phyloP scores from a whole-genome alignment of 768 basidiomycete species.

The Pulveroboletus sp. region DNA sequence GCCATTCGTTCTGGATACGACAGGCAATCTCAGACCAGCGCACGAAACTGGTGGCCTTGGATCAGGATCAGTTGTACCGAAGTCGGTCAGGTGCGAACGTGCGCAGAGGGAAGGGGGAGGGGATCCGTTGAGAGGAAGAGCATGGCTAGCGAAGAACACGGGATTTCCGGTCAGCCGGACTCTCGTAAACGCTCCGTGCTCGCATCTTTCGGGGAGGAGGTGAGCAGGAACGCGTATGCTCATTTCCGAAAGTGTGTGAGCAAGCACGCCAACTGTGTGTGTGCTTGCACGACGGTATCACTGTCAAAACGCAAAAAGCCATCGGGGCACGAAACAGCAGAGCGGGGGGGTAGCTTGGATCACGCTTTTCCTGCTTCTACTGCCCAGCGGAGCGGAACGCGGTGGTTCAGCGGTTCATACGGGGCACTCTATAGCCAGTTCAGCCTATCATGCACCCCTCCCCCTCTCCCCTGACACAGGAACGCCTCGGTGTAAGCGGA shows the following conservation, averaged over 20 bases:
- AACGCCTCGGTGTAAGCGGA: constrained; percentile 27
- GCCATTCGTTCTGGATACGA: neutral
- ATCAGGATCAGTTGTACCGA: neutral
- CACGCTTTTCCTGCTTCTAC: constrained; percentile 2
- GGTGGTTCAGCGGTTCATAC: constrained; percentile 6
- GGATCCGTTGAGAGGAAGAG: constrained; percentile 4
- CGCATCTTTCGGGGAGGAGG: constrained; percentile 1
- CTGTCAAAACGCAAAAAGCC: constrained; percentile 10
- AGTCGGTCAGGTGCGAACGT: neutral
- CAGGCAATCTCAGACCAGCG: constrained; percentile 20
- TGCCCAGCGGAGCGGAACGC: constrained; percentile 12
- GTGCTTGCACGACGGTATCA: constrained; percentile 4
- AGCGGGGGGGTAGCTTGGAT: constrained; percentile 8
- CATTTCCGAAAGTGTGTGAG: constrained; percentile 16
- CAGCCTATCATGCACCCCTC: constrained; percentile 3
- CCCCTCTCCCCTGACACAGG: constrained; percentile 14
- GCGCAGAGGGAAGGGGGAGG: neutral
- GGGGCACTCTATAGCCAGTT: constrained; percentile 24
- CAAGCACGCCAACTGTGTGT: neutral
- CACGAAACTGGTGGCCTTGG: neutral
- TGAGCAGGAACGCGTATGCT: constrained; percentile 1
- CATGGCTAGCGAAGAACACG: neutral
- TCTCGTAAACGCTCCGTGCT: constrained; percentile 11
- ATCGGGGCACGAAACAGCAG: constrained; percentile 2
- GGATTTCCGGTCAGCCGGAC: constrained; percentile 6